A percentile compares a stretch with the other conserved stretches of the same genome.
These are phyloP conservation scores for Tuber indicum DNA, from an alignment of 495 filamentous ascomycete genomes.

Conservation along the genomic window DNA sequence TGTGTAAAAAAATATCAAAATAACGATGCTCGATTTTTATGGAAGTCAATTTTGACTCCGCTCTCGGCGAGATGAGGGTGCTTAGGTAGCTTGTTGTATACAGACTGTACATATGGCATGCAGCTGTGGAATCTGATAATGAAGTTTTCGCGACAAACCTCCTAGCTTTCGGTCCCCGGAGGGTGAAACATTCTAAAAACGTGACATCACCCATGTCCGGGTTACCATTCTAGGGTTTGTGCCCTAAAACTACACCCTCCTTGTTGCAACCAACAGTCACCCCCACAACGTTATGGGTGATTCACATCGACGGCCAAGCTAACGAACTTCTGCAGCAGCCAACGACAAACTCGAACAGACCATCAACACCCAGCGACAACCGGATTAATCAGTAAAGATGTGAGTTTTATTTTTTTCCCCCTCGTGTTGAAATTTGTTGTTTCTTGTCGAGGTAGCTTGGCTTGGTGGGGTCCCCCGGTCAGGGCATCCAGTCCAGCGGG, in stretches of 20 bases:
- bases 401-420: conserved; percentile 31
- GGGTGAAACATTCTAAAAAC: neutral
- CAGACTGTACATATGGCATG: neutral
- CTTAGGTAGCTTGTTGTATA: neutral
- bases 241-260: neutral
- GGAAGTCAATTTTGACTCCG: neutral
- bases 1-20: neutral
- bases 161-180: neutral
- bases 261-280: neutral
- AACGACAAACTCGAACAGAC: conserved; percentile 25
- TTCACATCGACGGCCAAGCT: neutral
- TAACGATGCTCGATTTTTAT: neutral
- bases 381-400: conserved; percentile 32
- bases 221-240: neutral
- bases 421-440: conserved; percentile 16
- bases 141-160: neutral
- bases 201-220: neutral
- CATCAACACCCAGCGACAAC: conserved; percentile 27
- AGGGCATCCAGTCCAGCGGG: neutral
- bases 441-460: neutral
- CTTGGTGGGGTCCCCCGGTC: neutral
- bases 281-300: neutral
- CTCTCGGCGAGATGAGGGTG: neutral
- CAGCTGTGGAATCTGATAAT: neutral
- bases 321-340: neutral